Conservation (phyloP, 495 filamentous ascomycete species). For the Penicillium antarcticum region DNA sequence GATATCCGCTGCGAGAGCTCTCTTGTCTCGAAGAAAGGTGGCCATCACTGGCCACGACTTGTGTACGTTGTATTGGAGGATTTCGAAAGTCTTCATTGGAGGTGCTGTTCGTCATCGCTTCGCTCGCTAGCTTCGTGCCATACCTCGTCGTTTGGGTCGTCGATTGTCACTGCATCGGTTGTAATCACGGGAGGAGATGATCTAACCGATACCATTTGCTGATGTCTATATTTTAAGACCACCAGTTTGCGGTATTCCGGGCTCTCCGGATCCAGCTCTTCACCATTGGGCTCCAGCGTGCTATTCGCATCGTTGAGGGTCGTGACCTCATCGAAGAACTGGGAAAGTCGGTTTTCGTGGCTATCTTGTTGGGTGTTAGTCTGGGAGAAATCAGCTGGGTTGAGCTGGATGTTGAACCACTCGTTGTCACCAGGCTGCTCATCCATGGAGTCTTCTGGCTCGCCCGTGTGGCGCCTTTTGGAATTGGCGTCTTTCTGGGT, state of each 20-base stretch:
- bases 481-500: too few relatives aligned
- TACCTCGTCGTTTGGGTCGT: too few relatives aligned
- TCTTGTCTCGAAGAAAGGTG: conserved; percentile 4
- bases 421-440: too few relatives aligned
- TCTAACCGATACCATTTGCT: neutral
- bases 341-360: neutral
- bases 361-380: neutral
- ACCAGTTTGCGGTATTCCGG: conserved; percentile 1
- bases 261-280: conserved; percentile 2
- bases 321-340: neutral
- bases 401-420: neutral
- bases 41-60: conserved; percentile 5
- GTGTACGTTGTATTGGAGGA: conserved; percentile 8
- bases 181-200: neutral
- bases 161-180: too few relatives aligned
- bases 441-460: too few relatives aligned
- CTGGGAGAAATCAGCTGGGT: too few relatives aligned
- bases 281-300: neutral
- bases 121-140: neutral
- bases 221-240: neutral
- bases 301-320: conserved; percentile 1
- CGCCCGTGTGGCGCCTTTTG: too few relatives aligned
- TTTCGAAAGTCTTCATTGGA: conserved; percentile 2
- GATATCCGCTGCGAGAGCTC: neutral
- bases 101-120: neutral